Percentiles rank a stretch among this genome's conserved stretches.
Evolutionary conservation across 73 alveolate species (phyloP).

Genomic region (Tetrahymena thermophila): DNA sequence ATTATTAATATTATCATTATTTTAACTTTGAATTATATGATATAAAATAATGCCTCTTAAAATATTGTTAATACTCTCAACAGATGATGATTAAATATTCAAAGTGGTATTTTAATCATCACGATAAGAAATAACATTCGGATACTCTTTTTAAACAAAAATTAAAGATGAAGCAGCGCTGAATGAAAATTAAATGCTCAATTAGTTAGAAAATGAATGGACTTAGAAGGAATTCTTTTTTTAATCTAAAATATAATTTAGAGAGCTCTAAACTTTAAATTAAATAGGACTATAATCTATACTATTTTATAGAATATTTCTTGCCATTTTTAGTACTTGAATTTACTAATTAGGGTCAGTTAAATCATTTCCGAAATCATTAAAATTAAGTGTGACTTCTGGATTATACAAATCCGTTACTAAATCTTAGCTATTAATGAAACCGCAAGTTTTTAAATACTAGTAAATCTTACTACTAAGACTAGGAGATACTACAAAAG

Average conservation of each 20-base stretch:
- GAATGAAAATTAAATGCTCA: background rate
- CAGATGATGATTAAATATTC: background rate
- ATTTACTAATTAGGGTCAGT: background rate
- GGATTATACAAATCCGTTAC: background rate
- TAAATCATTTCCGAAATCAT: background rate
- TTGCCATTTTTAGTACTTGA: background rate
- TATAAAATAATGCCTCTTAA: background rate
- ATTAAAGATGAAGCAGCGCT: background rate
- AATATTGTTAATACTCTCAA: background rate
- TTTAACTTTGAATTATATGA: background rate
- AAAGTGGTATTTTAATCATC: background rate
- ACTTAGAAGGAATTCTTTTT: background rate
- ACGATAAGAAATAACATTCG: background rate
- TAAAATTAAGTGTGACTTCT: background rate
- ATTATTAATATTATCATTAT: background rate
- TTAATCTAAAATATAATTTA: background rate
- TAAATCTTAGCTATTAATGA: background rate
- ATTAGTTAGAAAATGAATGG: background rate
- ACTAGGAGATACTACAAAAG: background rate
- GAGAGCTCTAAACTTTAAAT: background rate
- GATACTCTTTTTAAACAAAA: background rate
- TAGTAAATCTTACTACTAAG: background rate
- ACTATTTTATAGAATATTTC: background rate
- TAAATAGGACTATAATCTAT: background rate
- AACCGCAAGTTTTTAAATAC: background rate